Evolutionary conservation across 345 rosid genomes (phyloP).

Genomic region (Aquilaria sinensis): DNA sequence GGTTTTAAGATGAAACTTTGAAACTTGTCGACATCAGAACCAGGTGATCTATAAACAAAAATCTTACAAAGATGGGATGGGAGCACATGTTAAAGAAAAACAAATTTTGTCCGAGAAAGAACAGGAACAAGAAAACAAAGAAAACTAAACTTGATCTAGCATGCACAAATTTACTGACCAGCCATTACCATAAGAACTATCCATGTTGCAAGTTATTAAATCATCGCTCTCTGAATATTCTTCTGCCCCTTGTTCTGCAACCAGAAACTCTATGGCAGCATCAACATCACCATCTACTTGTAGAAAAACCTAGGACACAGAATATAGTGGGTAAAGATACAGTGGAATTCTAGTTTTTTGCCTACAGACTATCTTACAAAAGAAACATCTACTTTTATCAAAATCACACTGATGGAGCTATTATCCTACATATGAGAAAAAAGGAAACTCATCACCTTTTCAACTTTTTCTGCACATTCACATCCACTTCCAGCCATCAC

Average conservation of each 20-base stretch:
- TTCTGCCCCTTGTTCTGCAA: constrained; percentile 57
- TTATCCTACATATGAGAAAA: constrained; percentile 3
- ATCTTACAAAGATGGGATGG: too few relatives aligned
- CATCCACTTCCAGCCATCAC: constrained; percentile 82
- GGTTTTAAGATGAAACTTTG: too few relatives aligned
- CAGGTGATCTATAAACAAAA: too few relatives aligned
- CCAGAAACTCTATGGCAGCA: constrained; percentile 75
- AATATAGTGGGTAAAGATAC: constrained; percentile 12
- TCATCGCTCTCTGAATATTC: constrained; percentile 26
- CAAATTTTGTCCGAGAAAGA: neutral
- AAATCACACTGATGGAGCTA: neutral
- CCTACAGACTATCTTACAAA: neutral
- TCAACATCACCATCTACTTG: constrained; percentile 77
- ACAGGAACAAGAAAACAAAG: neutral
- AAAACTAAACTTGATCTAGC: constrained; percentile 4
- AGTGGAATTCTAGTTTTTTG: neutral
- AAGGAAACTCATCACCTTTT: constrained; percentile 42
- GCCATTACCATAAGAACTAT: constrained; percentile 50
- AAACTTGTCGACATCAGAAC: too few relatives aligned
- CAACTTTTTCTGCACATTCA: constrained; percentile 54
- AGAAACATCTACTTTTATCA: neutral
- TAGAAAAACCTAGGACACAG: constrained; percentile 47
- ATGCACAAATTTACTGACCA: constrained; percentile 24
- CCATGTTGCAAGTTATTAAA: constrained; percentile 22
- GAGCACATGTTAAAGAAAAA: too few relatives aligned